Base-by-base conservation (phyloP, 768 basidiomycete genomes). In the Macrolepiota dolichaula region DNA sequence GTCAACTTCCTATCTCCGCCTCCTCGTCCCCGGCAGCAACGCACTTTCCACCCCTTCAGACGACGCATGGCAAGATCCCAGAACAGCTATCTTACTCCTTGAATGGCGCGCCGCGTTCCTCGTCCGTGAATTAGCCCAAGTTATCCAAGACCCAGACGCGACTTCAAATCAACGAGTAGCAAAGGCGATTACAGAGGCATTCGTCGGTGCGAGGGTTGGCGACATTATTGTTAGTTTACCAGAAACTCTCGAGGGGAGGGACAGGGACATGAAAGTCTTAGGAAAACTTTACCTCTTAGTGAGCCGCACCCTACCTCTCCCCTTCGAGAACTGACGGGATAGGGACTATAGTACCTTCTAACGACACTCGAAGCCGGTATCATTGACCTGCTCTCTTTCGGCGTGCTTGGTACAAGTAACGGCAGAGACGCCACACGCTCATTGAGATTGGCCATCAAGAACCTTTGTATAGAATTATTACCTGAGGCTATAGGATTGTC, bases 161-260 rank as follows among this genome's bases (percentile, higher is more conserved):
- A 82, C 79, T 55, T 78, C 78, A 3, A 79, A 82, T 57, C 83
- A 83, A 42, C 78, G 86, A 12, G 81, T 88, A 0, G 78, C 87
- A 0, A 82, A 78, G 62, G 89, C 85, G 0, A 79, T 88, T 3
- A 83, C 84, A 0, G 89, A 92, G 59, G 87, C 89, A 0, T 91
- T 88, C 61, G 77, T 91, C 4, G 89, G 83, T 1, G 72, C 67
- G 2, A 79, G 81, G 65, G 81, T 89, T 1, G 78, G 77, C 12
- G 75, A 77, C 25, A 80, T 85, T 63, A 75, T 87, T 22, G 65
- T 71, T 0, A 67, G 63, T 4, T 65, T 85, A 12, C 52, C 32
- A 51, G 51, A 55, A 19, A 19, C 17, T 13, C 7, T 70, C 32
- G 35, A 60, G 17, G 50, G 66, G 66, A 70, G 70, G 57, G 65